phyloP scores from a whole-genome alignment of 306 rosid genomes.

The Rubus idaeus region DNA sequence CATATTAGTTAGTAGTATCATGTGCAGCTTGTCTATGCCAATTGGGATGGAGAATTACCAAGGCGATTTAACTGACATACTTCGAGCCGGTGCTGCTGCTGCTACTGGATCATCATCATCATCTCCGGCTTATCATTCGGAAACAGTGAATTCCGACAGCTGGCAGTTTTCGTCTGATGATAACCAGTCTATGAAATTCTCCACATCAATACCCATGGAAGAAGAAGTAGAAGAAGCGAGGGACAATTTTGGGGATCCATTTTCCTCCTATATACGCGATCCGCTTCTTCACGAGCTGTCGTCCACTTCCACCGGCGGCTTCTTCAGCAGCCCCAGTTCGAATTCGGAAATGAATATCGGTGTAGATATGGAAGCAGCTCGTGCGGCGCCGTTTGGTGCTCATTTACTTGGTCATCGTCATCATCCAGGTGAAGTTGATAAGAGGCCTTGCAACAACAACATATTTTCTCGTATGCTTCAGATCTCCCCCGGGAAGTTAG shows the following conservation, averaged over 20 bases:
- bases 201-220: conserved; percentile 24
- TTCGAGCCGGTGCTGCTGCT: conserved; percentile 41
- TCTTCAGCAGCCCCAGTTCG: conserved; percentile 33
- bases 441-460: conserved; percentile 46
- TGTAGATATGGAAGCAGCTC: conserved; percentile 2
- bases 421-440: conserved; percentile 17
- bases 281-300: conserved; percentile 60
- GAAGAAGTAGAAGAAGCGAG: conserved; percentile 26
- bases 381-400: not conserved
- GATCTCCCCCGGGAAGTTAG: conserved; percentile 68
- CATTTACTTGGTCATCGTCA: not conserved
- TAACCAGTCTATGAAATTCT: conserved; percentile 3
- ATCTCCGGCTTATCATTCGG: conserved; percentile 1
- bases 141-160: not conserved
- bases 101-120: conserved; percentile 23
- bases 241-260: conserved; percentile 69
- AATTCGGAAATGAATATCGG: conserved; percentile 13
- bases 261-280: conserved; percentile 62
- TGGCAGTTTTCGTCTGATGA: conserved; percentile 25
- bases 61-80: conserved; percentile 85
- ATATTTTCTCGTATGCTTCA: conserved; percentile 81
- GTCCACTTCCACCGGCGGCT: conserved; percentile 17
- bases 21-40: conserved; percentile 47
- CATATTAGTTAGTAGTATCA: conserved; percentile 18
- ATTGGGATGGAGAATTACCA: conserved; percentile 65